Percentiles rank a stretch among this genome's conserved stretches.
Evolutionary conservation across 148 eudicot species (phyloP).

Genomic region (Cornus controversa): DNA sequence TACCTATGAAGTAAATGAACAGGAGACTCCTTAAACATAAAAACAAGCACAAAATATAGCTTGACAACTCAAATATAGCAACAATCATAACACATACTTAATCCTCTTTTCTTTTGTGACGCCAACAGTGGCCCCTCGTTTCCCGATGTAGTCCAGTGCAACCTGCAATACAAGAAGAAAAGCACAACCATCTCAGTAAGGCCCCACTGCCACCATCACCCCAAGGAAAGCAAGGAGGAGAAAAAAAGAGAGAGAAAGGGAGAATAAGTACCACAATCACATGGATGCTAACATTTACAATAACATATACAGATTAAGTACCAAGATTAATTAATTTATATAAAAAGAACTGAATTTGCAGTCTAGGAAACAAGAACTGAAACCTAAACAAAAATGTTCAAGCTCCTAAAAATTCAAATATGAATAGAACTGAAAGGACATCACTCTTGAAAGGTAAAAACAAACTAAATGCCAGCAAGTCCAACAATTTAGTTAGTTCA

Average conservation of each 20-base stretch:
- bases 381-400: neutral
- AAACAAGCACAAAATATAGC: neutral
- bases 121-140: conserved; percentile 97
- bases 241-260: too few species aligned
- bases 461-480: neutral
- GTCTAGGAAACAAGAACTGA: neutral
- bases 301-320: neutral
- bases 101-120: conserved; percentile 89
- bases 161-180: conserved; percentile 44
- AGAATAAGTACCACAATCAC: too few species aligned
- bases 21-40: conserved; percentile 5
- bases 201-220: neutral
- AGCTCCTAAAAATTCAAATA: neutral
- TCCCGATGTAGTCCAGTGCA: conserved; percentile 94
- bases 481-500: neutral
- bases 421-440: neutral
- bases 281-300: neutral
- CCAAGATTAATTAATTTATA: neutral
- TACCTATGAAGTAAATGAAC: conserved; percentile 34
- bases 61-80: neutral
- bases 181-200: neutral
- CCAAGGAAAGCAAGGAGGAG: too few species aligned
- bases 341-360: neutral
- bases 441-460: neutral
- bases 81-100: conserved; percentile 42